A percentile compares a stretch with the other conserved stretches of the same genome.
Evolutionary conservation across 2,329 filamentous ascomycete species (phyloP).

Genomic region (Pestalotiopsis sp.): DNA sequence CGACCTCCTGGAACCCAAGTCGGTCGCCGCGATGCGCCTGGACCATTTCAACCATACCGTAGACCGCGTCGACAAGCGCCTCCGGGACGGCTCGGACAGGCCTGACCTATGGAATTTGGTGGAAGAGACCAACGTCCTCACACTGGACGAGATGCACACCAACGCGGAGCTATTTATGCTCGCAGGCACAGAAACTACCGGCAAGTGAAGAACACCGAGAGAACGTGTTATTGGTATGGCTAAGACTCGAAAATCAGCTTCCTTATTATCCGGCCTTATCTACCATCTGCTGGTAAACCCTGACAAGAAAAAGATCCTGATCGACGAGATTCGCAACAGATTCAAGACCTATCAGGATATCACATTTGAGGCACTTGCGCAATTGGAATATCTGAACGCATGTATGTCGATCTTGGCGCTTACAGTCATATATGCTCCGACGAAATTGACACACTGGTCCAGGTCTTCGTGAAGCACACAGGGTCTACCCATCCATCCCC

Average conservation of each 20-base stretch:
- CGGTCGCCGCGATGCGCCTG: slow-evolving; percentile 19
- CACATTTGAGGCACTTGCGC: not conserved
- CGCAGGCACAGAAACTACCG: slow-evolving; percentile 9
- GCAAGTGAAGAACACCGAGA: not conserved
- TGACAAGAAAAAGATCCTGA: not conserved
- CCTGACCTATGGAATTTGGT: slow-evolving; percentile 29
- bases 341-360: not conserved
- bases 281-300: slow-evolving; percentile 10
- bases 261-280: not conserved
- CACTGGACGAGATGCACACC: slow-evolving; percentile 7
- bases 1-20: slow-evolving; percentile 23
- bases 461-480: slow-evolving; percentile 16
- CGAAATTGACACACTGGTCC: slow-evolving; percentile 5
- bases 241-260: not conserved
- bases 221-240: not conserved
- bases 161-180: slow-evolving; percentile 13
- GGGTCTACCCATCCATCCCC: slow-evolving; percentile 19
- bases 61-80: slow-evolving; percentile 29
- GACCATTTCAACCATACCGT: slow-evolving; percentile 22
- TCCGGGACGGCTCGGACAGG: slow-evolving; percentile 23
- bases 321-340: not conserved
- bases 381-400: slow-evolving; percentile 11
- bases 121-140: slow-evolving; percentile 18
- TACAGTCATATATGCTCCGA: not conserved
- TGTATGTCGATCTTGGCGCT: not conserved